phyloP scores from a whole-genome alignment of 495 filamentous ascomycete species.

The Aspergillus taichungensis region DNA sequence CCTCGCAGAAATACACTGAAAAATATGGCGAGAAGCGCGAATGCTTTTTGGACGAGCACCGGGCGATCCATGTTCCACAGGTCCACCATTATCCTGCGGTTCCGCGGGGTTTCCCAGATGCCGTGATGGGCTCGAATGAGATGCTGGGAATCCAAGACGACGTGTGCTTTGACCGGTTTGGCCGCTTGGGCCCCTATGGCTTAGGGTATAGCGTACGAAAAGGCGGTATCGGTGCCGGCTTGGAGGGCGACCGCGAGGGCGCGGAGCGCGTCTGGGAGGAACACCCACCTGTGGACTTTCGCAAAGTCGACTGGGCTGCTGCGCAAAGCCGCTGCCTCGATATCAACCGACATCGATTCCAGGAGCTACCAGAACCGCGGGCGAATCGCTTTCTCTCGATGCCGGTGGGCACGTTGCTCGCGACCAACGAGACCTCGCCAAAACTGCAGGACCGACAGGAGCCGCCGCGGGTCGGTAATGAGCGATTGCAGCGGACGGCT shows the following conservation, averaged over 20 bases:
- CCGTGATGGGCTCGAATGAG: constrained; percentile 73
- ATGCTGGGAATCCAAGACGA: constrained; percentile 74
- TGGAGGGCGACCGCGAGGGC: constrained; percentile 71
- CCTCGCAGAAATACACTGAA: constrained; percentile 45
- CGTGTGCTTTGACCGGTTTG: constrained; percentile 90
- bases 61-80: constrained; percentile 52
- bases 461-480: constrained; percentile 12
- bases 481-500: constrained; percentile 46
- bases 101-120: constrained; percentile 70
- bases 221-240: constrained; percentile 74
- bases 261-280: constrained; percentile 65
- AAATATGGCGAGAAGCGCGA: constrained; percentile 57
- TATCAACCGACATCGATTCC: constrained; percentile 65
- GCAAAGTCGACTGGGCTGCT: constrained; percentile 62
- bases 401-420: constrained; percentile 26
- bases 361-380: constrained; percentile 32
- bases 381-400: constrained; percentile 38
- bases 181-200: constrained; percentile 81
- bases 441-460: constrained; percentile 7
- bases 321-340: constrained; percentile 61
- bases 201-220: constrained; percentile 67
- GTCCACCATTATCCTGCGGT: constrained; percentile 66
- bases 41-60: constrained; percentile 64
- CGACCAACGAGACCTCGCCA: constrained; percentile 5
- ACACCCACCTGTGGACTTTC: constrained; percentile 61